phyloP scores from a whole-genome alignment of 2,329 filamentous ascomycete species.

The Fusarium mangiferae region DNA sequence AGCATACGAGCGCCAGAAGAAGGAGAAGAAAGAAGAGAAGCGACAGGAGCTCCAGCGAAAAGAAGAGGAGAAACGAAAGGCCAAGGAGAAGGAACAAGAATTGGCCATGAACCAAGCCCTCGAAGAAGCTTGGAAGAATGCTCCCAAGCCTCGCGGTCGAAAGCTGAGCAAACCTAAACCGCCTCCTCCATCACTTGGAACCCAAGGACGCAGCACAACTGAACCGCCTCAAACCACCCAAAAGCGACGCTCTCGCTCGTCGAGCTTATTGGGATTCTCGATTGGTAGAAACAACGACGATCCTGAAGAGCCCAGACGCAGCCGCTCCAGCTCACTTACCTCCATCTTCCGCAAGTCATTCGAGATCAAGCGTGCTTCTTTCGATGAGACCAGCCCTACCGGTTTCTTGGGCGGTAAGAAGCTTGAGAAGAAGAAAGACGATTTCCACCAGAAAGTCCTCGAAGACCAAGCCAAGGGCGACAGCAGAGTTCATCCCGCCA shows the following conservation, averaged over 20 bases:
- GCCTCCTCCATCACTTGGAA: conserved; percentile 15
- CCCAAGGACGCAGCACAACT: conserved; percentile 34
- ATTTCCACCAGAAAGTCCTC: conserved; percentile 45
- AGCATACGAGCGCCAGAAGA: conserved; percentile 63
- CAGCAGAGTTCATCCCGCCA: conserved; percentile 49
- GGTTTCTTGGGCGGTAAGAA: conserved; percentile 56
- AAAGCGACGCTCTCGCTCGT: conserved; percentile 42
- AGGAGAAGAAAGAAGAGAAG: conserved; percentile 61
- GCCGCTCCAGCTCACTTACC: conserved; percentile 52
- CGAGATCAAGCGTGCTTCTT: conserved; percentile 48
- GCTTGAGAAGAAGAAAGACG: conserved; percentile 52
- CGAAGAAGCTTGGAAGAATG: conserved; percentile 39
- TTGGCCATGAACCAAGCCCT: conserved; percentile 33
- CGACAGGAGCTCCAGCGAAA: conserved; percentile 54
- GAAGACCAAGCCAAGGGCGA: conserved; percentile 42
- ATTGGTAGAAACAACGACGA: conserved; percentile 38
- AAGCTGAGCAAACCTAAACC: conserved; percentile 50
- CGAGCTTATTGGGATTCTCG: conserved; percentile 42
- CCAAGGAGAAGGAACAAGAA: conserved; percentile 33
- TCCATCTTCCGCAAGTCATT: conserved; percentile 51
- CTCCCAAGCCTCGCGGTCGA: conserved; percentile 39
- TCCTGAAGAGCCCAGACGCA: conserved; percentile 39
- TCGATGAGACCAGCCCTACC: conserved; percentile 46
- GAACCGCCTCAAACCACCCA: conserved; percentile 22
- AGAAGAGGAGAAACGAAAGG: conserved; percentile 43